These are phyloP conservation scores for Trichoderma harzianum DNA, from an alignment of 2,329 filamentous ascomycete genomes.

Conservation along the genomic window DNA sequence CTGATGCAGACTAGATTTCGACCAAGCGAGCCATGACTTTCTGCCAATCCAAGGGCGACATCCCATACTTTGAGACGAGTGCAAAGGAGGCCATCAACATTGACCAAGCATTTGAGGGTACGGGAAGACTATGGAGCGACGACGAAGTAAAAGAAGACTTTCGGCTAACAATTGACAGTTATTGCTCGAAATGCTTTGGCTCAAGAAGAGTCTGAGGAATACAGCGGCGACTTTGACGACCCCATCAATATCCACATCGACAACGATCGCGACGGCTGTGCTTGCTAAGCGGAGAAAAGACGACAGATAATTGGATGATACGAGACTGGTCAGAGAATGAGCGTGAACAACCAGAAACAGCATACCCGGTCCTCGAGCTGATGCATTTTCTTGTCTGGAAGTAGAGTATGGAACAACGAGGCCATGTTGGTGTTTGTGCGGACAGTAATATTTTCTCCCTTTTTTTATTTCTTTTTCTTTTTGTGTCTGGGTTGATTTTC, in stretches of 20 bases:
- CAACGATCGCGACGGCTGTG: slow-evolving; percentile 86
- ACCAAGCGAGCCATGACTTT: slow-evolving; percentile 96
- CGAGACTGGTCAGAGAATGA: background rate
- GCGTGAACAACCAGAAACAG: slow-evolving; percentile 2
- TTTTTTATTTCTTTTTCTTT: background rate
- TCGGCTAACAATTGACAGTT: slow-evolving; percentile 51
- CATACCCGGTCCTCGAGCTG: slow-evolving; percentile 18
- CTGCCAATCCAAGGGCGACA: slow-evolving; percentile 94
- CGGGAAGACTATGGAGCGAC: no score
- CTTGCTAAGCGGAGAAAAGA: slow-evolving; percentile 60
- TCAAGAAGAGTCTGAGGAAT: slow-evolving; percentile 97
- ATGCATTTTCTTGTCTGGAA: slow-evolving; percentile 16
- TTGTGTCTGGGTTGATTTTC: background rate
- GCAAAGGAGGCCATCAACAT: slow-evolving; percentile 99
- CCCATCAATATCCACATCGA: slow-evolving; percentile 98
- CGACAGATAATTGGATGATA: background rate
- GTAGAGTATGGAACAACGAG: slow-evolving; percentile 22
- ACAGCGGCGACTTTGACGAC: slow-evolving; percentile 94
- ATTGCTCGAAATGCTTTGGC: slow-evolving; percentile 94
- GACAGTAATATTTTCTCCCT: slow-evolving; percentile 3
- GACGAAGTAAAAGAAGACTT: no score
- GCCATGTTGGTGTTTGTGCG: slow-evolving; percentile 18
- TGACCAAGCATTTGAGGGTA: slow-evolving; percentile 73
- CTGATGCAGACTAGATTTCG: slow-evolving; percentile 62
- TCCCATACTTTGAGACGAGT: slow-evolving; percentile 98